phyloP scores from a whole-genome alignment of 441 rosid genomes.

The Bruguiera hainesii region DNA sequence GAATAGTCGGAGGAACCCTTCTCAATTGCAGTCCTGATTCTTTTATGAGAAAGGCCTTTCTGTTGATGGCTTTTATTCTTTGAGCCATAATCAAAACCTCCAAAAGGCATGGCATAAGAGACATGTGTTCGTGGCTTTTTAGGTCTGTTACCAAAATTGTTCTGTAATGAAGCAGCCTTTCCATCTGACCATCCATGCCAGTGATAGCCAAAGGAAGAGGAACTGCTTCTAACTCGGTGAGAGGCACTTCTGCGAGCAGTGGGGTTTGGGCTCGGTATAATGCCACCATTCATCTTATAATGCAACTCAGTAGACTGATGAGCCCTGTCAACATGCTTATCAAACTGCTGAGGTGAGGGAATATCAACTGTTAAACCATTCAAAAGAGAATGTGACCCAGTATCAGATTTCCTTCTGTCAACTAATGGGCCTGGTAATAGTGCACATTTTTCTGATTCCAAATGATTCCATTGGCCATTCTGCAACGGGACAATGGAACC shows the following conservation, averaged over 20 bases:
- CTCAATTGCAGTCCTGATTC: conserved; percentile 78
- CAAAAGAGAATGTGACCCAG: conserved; percentile 29
- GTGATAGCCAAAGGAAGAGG: conserved; percentile 42
- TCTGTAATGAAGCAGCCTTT: conserved; percentile 49
- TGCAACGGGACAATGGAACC: conserved; percentile 25
- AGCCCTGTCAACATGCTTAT: conserved; percentile 30
- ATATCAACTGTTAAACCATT: conserved; percentile 56
- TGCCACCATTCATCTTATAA: conserved; percentile 52
- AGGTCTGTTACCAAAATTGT: conserved; percentile 72
- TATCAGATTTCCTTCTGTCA: conserved; percentile 31
- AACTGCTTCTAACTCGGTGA: conserved; percentile 61
- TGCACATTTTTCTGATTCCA: conserved; percentile 32
- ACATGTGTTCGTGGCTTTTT: conserved; percentile 94
- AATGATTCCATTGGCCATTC: conserved; percentile 27
- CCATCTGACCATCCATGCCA: conserved; percentile 75
- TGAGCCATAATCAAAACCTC: conserved; percentile 55
- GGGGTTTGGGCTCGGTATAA: conserved; percentile 69
- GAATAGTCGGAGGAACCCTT: conserved; percentile 54
- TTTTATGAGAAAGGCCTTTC: conserved; percentile 58
- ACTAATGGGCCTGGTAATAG: conserved; percentile 25
- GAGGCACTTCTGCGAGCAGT: conserved; percentile 86
- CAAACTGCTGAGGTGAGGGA: conserved; percentile 45
- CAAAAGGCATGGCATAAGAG: conserved; percentile 70
- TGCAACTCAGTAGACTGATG: conserved; percentile 49
- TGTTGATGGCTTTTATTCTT: conserved; percentile 50